phyloP scores from a whole-genome alignment of 352 stramenopile genomes.

The Aphanomyces cochlioides region DNA sequence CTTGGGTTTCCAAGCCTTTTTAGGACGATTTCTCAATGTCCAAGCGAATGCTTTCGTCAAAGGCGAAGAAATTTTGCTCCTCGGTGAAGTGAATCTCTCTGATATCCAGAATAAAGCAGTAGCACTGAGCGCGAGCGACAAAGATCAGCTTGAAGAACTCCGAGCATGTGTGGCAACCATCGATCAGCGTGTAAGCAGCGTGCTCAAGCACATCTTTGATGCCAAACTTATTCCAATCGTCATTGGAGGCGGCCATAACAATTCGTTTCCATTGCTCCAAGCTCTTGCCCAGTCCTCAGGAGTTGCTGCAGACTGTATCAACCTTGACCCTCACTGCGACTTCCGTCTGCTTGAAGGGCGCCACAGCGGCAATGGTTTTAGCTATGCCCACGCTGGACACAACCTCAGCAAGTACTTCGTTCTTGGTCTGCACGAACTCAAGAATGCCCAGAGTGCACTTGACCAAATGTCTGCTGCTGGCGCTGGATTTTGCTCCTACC shows the following conservation, averaged over 20 bases:
- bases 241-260: slow-evolving; percentile 30
- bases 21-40: slow-evolving; percentile 28
- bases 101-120: slow-evolving; percentile 17
- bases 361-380: slow-evolving; percentile 30
- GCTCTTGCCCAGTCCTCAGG: slow-evolving; percentile 15
- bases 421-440: slow-evolving; percentile 29
- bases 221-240: slow-evolving; percentile 22
- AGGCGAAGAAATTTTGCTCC: slow-evolving; percentile 17
- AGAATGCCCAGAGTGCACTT: slow-evolving; percentile 27
- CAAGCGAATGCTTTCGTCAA: slow-evolving; percentile 28
- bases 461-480: slow-evolving; percentile 18
- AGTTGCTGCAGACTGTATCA: slow-evolving; percentile 11
- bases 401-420: slow-evolving; percentile 28
- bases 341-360: slow-evolving; percentile 28
- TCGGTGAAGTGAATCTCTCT: slow-evolving; percentile 26
- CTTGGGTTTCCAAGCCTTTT: slow-evolving; percentile 27
- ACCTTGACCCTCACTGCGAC: slow-evolving; percentile 30
- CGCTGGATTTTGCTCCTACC: slow-evolving; percentile 21
- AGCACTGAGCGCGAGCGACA: slow-evolving; percentile 11
- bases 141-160: slow-evolving; percentile 14
- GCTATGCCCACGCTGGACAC: slow-evolving; percentile 17
- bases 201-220: slow-evolving; percentile 27
- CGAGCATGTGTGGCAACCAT: slow-evolving; percentile 2
- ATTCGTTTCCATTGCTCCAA: slow-evolving; percentile 25
- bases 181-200: slow-evolving; percentile 21